Percentiles rank a stretch among this genome's conserved stretches.
Conservation (phyloP, 257 asterid genomes). For the Nicotiana sylvestris region DNA sequence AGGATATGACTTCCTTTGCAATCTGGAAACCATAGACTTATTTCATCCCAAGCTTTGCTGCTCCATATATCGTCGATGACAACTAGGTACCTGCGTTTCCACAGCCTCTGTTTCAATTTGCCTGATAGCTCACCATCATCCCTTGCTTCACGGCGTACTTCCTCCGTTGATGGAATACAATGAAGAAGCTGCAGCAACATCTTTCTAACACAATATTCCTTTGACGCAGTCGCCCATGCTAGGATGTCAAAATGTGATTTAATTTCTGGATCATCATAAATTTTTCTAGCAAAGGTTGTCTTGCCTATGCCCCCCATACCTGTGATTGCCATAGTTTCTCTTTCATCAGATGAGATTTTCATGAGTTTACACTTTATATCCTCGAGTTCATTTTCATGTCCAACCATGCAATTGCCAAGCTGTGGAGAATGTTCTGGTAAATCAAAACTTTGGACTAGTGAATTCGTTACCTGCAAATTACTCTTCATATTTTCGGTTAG, state of each 20-base stretch:
- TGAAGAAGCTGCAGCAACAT: constrained; percentile 8
- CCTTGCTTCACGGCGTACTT: background rate
- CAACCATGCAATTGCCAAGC: background rate
- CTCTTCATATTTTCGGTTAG: background rate
- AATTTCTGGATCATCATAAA: background rate
- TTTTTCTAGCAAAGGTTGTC: too few relatives aligned
- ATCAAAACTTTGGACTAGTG: too few relatives aligned
- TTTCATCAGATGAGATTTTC: too few relatives aligned
- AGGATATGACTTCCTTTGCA: constrained; percentile 16
- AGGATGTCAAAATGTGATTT: background rate
- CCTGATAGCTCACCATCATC: background rate
- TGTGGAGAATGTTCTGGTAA: too few relatives aligned
- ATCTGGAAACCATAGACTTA: constrained; percentile 15
- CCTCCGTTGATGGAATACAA: background rate
- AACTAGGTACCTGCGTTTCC: constrained; percentile 4
- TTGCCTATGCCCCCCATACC: background rate
- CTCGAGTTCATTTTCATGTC: background rate
- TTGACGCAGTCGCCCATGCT: background rate
- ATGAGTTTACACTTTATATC: too few relatives aligned
- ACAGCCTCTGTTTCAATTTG: background rate
- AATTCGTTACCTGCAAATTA: background rate
- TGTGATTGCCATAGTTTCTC: background rate
- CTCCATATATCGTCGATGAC: constrained; percentile 11
- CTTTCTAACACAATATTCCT: background rate
- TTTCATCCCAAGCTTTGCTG: constrained; percentile 1